phyloP scores from a whole-genome alignment of 164 flowering plant species.

The Macadamia tetraphylla region DNA sequence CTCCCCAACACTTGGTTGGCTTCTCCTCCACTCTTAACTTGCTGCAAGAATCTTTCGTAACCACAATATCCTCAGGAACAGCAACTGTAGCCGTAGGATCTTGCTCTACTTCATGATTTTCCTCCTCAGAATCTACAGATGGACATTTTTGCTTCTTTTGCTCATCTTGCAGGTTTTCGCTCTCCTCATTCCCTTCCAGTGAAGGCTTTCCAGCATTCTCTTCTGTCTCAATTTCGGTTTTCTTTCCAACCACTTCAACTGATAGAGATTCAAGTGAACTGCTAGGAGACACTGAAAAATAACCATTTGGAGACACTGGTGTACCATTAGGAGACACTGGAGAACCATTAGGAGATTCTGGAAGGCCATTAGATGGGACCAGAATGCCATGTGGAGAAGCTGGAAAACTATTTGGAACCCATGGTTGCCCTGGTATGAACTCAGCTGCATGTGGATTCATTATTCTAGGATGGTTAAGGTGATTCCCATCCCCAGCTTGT shows the following conservation, averaged over 20 bases:
- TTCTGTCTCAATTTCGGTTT: constrained; percentile 18
- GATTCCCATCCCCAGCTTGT: constrained; percentile 39
- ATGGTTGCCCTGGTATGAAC: constrained; percentile 68
- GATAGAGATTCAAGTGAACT: constrained; percentile 33
- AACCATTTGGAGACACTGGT: constrained; percentile 38
- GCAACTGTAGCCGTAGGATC: constrained; percentile 13
- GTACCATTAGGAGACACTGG: constrained; percentile 32
- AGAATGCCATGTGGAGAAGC: constrained; percentile 25
- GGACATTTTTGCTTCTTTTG: constrained; percentile 12
- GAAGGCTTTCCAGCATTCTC: constrained; percentile 21
- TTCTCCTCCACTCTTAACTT: constrained; percentile 24
- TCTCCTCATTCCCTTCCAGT: constrained; percentile 11
- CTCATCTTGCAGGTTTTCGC: constrained; percentile 7
- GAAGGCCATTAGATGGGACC: constrained; percentile 41
- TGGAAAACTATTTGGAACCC: constrained; percentile 63
- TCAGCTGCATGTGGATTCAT: constrained; percentile 92
- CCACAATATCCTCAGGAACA: constrained; percentile 10
- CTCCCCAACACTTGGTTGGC: constrained; percentile 72
- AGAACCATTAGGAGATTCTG: constrained; percentile 37
- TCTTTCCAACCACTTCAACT: constrained; percentile 29
- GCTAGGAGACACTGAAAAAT: constrained; percentile 24
- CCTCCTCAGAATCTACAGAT: constrained; percentile 20
- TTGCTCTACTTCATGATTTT: constrained; percentile 21
- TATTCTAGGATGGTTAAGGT: constrained; percentile 49
- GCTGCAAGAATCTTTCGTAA: constrained; percentile 21